phyloP scores from a whole-genome alignment of 768 basidiomycete genomes.

The Clathrus columnatus region DNA sequence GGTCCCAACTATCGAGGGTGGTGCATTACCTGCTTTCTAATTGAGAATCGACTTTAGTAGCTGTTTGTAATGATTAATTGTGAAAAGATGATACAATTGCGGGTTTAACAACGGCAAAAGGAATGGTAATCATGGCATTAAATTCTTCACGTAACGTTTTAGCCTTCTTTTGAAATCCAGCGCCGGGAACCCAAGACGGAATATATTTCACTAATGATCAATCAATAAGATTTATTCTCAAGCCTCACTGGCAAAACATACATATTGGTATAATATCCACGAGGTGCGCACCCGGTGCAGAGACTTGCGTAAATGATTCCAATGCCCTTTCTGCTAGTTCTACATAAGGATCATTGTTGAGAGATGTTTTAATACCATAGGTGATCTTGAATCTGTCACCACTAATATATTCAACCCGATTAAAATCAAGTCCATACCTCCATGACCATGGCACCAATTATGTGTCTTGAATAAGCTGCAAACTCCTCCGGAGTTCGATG shows the following conservation, averaged over 20 bases:
- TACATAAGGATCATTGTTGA: conserved; percentile 36
- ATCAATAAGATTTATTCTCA: neutral
- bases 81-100: conserved; percentile 21
- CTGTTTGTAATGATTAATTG: neutral
- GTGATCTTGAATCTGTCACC: neutral
- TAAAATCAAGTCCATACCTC: neutral
- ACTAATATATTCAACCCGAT: neutral
- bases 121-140: conserved; percentile 24
- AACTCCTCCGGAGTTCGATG: conserved; percentile 21
- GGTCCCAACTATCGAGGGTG: neutral
- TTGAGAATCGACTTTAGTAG: neutral
- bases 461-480: conserved; percentile 17
- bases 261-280: conserved; percentile 40
- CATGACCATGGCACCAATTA: conserved; percentile 3
- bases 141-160: conserved; percentile 19
- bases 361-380: conserved; percentile 4
- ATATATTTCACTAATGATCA: conserved; percentile 26
- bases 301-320: conserved; percentile 41
- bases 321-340: conserved; percentile 43
- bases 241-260: conserved; percentile 13
- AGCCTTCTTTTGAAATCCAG: conserved; percentile 26
- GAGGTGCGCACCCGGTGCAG: conserved; percentile 43
- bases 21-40: conserved; percentile 5
- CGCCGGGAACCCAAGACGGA: conserved; percentile 34
- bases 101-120: conserved; percentile 37